These are phyloP conservation scores for Naganishia sp. DNA, from an alignment of 1,284 basidiomycete genomes.

Conservation along the genomic window DNA sequence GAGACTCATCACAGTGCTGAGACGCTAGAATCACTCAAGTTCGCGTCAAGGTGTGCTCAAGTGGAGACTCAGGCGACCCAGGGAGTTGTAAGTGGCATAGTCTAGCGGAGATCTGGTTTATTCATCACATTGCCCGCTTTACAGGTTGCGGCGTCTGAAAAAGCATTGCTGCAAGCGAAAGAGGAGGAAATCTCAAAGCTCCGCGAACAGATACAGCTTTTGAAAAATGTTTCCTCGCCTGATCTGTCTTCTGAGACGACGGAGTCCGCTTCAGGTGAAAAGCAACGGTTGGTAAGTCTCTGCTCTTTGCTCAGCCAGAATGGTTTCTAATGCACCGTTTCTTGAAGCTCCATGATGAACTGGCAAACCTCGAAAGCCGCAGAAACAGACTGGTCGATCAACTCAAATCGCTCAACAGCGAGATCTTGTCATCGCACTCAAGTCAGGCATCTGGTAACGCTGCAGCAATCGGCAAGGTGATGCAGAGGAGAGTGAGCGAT, in stretches of 20 bases:
- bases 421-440: conserved; percentile 50
- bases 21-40: conserved; percentile 61
- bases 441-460: conserved; percentile 37
- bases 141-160: conserved; percentile 49
- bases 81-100: conserved; percentile 52
- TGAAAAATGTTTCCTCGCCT: conserved; percentile 17
- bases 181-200: conserved; percentile 55
- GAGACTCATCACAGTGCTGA: conserved; percentile 58
- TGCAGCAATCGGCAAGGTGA: conserved; percentile 37
- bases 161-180: conserved; percentile 54
- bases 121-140: neutral
- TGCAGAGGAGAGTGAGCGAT: conserved; percentile 52
- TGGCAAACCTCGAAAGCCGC: conserved; percentile 48
- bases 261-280: neutral
- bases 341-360: conserved; percentile 44
- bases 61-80: conserved; percentile 61
- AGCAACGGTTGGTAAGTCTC: conserved; percentile 9
- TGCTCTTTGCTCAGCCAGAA: neutral
- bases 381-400: conserved; percentile 45
- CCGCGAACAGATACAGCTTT: conserved; percentile 44
- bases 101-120: neutral
- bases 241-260: conserved; percentile 44
- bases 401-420: conserved; percentile 50
- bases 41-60: conserved; percentile 60
- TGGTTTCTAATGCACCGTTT: neutral